A percentile compares a stretch with the other conserved stretches of the same genome.
Conservation (phyloP, 148 eudicot genomes). For the Rhododendron molle region DNA sequence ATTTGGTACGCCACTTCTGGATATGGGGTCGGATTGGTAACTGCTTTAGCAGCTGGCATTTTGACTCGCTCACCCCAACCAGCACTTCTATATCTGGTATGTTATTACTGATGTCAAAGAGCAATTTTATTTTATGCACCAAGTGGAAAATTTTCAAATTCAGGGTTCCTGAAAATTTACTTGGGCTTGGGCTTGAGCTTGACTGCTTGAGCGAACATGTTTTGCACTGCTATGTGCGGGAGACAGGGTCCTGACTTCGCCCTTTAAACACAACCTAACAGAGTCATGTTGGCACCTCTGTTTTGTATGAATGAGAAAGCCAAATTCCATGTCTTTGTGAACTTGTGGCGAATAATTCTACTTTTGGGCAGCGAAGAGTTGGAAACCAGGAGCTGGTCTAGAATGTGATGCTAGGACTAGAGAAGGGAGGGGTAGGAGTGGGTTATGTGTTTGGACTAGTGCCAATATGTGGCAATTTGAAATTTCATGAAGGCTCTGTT, state of each 20-base stretch:
- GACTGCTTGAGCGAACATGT: neutral
- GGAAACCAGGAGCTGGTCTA: neutral
- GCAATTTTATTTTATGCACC: neutral
- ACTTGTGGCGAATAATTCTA: neutral
- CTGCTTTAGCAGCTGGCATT: conserved; percentile 89
- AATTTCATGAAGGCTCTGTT: neutral
- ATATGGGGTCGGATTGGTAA: conserved; percentile 75
- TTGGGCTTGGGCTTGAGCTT: too few species aligned
- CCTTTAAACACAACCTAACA: neutral
- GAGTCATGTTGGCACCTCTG: neutral
- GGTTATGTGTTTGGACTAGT: neutral
- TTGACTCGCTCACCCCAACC: conserved; percentile 96
- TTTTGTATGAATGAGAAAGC: neutral
- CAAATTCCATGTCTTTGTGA: neutral
- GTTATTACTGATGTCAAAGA: neutral
- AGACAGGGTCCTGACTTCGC: neutral
- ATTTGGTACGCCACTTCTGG: conserved; percentile 84
- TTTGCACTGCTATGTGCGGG: neutral
- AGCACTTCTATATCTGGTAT: conserved; percentile 95
- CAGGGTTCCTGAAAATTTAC: neutral
- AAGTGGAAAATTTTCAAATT: neutral
- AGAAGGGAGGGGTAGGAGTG: neutral
- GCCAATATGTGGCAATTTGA: neutral
- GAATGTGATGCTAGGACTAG: neutral
- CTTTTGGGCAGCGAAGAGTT: neutral